A percentile compares a stretch with the other conserved stretches of the same genome.
These are phyloP conservation scores for Pichia sp. DNA, from an alignment of 1,139 yeast genomes.

Conservation along the genomic window DNA sequence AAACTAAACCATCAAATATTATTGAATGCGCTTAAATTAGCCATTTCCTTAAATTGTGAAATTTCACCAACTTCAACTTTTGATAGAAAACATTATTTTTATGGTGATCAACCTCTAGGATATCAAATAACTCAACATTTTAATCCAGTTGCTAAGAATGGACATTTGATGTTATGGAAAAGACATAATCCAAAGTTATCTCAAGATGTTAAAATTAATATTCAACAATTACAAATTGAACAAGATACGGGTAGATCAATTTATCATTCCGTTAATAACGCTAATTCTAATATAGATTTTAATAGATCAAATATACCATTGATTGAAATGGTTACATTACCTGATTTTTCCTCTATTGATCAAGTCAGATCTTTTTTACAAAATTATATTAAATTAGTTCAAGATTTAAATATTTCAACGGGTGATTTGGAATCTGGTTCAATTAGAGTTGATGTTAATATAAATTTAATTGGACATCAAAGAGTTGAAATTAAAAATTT, in stretches of 20 bases:
- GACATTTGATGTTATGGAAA: constrained; percentile 43
- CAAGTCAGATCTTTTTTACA: constrained; percentile 76
- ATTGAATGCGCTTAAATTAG: constrained; percentile 63
- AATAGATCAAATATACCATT: constrained; percentile 84
- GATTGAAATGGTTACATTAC: constrained; percentile 86
- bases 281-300: constrained; percentile 54
- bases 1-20: constrained; percentile 70
- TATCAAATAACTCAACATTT: constrained; percentile 92
- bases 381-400: constrained; percentile 68
- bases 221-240: constrained; percentile 79
- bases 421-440: constrained; percentile 95
- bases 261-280: constrained; percentile 35
- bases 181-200: constrained; percentile 39
- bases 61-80: constrained; percentile 57
- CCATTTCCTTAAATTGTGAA: constrained; percentile 59
- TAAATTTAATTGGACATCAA: constrained; percentile 64
- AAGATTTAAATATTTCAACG: constrained; percentile 65
- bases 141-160: constrained; percentile 70
- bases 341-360: constrained; percentile 65
- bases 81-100: constrained; percentile 93
- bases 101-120: constrained; percentile 94
- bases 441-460: constrained; percentile 88
- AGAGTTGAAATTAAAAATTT: constrained; percentile 87
- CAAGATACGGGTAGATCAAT: constrained; percentile 90
- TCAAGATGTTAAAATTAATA: constrained; percentile 38